phyloP scores from a whole-genome alignment of 306 rosid genomes.

The Macrotyloma uniflorum region DNA sequence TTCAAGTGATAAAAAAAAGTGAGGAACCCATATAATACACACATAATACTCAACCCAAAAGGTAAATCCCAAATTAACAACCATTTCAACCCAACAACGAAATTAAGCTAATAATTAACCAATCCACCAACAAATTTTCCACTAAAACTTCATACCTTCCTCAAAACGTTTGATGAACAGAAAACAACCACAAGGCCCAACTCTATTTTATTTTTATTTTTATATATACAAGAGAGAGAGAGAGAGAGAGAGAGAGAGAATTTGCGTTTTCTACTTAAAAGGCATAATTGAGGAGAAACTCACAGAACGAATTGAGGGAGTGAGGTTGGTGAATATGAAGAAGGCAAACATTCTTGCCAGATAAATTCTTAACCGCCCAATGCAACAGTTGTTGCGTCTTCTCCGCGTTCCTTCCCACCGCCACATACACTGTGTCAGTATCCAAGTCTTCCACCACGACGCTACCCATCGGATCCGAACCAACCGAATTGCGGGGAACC shows the following conservation, averaged over 20 bases:
- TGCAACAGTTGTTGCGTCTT: constrained; percentile 52
- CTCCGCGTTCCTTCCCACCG: constrained; percentile 63
- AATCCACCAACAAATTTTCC: neutral
- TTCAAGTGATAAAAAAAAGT: neutral
- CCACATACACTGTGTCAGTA: constrained; percentile 60
- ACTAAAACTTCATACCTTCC: neutral
- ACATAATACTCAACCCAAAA: constrained; percentile 20
- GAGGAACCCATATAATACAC: neutral
- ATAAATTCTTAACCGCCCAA: constrained; percentile 66
- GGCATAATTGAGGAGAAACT: constrained; percentile 32
- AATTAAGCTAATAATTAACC: neutral
- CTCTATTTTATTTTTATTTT: too few relatives aligned
- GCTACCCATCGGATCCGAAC: constrained; percentile 62
- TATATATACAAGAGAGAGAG: neutral
- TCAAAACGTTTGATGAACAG: neutral
- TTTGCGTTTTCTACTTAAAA: neutral
- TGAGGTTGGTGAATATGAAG: constrained; percentile 66
- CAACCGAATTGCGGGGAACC: neutral
- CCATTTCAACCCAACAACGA: constrained; percentile 13
- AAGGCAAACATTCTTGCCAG: constrained; percentile 61
- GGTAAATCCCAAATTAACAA: constrained; percentile 26
- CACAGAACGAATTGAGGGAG: constrained; percentile 43
- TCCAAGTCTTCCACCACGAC: constrained; percentile 46
- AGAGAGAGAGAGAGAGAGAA: too few relatives aligned
- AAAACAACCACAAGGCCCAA: neutral